These are phyloP conservation scores for Jimgerdemannia flammicorona DNA, from an alignment of 192 early-diverging fungal genomes.

Conservation along the genomic window DNA sequence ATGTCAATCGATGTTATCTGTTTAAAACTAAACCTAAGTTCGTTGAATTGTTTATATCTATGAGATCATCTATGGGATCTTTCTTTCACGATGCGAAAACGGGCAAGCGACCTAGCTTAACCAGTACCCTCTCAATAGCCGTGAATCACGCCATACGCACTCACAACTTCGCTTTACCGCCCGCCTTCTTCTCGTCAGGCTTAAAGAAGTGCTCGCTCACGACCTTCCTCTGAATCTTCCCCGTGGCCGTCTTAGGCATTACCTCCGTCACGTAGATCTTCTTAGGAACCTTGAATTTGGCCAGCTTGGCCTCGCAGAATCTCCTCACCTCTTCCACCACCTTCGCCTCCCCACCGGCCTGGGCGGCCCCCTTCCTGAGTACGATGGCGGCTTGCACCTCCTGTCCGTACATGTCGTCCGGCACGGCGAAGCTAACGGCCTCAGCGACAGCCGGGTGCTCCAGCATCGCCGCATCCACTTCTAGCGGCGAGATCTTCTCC, in stretches of 20 bases:
- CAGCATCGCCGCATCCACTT: constrained; percentile 71
- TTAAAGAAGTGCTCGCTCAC: constrained; percentile 55
- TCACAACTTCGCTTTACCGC: constrained; percentile 32
- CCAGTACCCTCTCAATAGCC: too few species aligned
- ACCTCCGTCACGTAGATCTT: constrained; percentile 57
- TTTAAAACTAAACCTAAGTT: too few species aligned
- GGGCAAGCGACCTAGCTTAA: too few species aligned
- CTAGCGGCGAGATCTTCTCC: constrained; percentile 88
- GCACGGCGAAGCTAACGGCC: constrained; percentile 73
- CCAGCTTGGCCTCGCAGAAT: constrained; percentile 51
- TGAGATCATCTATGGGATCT: too few species aligned
- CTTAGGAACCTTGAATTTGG: constrained; percentile 73
- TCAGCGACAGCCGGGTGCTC: constrained; percentile 66
- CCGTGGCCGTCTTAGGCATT: constrained; percentile 72
- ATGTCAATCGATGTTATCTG: too few species aligned
- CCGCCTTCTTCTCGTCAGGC: constrained; percentile 10
- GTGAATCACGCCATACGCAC: too few species aligned
- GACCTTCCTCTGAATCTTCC: constrained; percentile 65
- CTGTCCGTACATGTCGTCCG: constrained; percentile 76
- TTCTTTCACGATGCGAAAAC: too few species aligned
- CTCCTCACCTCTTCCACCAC: constrained; percentile 35
- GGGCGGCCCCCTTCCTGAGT: constrained; percentile 24
- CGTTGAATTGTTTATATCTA: too few species aligned
- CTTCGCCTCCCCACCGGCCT: constrained; percentile 15
- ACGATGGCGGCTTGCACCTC: constrained; percentile 77